Evolutionary conservation across 2,329 filamentous ascomycete genomes (phyloP).

Genomic region (Penicillium sp.): DNA sequence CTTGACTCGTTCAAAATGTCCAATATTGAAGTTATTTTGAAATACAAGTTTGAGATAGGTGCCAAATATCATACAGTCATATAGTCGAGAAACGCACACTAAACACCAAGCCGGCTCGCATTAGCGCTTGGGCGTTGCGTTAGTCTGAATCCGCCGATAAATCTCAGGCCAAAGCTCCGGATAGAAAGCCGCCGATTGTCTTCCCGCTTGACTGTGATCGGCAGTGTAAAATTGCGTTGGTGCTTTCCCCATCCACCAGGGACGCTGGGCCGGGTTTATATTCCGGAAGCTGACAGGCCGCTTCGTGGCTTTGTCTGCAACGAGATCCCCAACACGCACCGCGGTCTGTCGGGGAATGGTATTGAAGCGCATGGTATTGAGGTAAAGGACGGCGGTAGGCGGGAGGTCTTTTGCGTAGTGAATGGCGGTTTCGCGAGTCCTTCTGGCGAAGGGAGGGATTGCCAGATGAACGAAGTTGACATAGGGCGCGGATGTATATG

Average conservation of each 20-base stretch:
- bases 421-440: conserved; percentile 51
- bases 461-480: conserved; percentile 69
- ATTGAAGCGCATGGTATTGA: conserved; percentile 48
- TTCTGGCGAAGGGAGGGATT: conserved; percentile 63
- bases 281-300: conserved; percentile 45
- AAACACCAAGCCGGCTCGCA: too few species aligned
- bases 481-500: conserved; percentile 65
- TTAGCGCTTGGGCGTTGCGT: too few species aligned
- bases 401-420: conserved; percentile 47
- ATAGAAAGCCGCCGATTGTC: conserved; percentile 39
- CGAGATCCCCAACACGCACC: conserved; percentile 44
- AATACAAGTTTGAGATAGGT: too few species aligned
- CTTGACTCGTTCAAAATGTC: too few species aligned
- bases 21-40: too few species aligned
- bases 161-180: conserved; percentile 46
- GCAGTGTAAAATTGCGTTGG: conserved; percentile 41
- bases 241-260: conserved; percentile 40
- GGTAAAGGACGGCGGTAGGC: conserved; percentile 42
- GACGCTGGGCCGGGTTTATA: conserved; percentile 33
- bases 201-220: conserved; percentile 39
- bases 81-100: too few species aligned
- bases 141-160: conserved; percentile 38
- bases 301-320: conserved; percentile 32
- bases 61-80: neutral
- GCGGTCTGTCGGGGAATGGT: conserved; percentile 43